Conservation (phyloP, 768 basidiomycete species). For the Filobasidium floriforme region DNA sequence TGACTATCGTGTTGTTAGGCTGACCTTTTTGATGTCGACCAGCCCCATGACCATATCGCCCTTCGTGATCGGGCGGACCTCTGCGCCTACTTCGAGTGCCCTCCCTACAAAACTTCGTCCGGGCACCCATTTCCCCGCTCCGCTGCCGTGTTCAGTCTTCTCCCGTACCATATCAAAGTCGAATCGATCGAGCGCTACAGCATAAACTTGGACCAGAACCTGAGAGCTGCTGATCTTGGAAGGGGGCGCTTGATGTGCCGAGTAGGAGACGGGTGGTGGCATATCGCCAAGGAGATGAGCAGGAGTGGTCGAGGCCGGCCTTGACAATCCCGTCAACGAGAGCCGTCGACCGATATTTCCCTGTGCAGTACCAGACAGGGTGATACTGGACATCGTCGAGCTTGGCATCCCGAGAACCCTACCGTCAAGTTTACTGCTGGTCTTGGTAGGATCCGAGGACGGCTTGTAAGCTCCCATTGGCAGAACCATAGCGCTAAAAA, state of each 20-base stretch:
- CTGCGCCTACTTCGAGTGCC: constrained; percentile 73
- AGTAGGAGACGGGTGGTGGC: constrained; percentile 54
- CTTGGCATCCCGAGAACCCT: constrained; percentile 70
- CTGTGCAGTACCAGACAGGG: constrained; percentile 21
- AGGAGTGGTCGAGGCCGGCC: constrained; percentile 30
- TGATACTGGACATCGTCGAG: constrained; percentile 77
- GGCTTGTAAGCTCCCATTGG: constrained; percentile 51
- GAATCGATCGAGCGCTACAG: constrained; percentile 70
- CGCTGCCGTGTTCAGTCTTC: constrained; percentile 35
- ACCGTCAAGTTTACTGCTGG: constrained; percentile 58
- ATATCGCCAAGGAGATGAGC: constrained; percentile 38
- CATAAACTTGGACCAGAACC: constrained; percentile 80
- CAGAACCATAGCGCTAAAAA: constrained; percentile 47
- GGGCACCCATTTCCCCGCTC: constrained; percentile 62
- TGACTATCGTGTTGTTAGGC: constrained; percentile 30
- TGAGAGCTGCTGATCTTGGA: constrained; percentile 60
- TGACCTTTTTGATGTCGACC: constrained; percentile 69
- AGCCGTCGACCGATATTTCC: constrained; percentile 20
- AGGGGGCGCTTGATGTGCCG: constrained; percentile 65
- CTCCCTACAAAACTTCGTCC: constrained; percentile 80
- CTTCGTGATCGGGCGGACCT: constrained; percentile 60
- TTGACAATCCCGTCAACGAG: constrained; percentile 11
- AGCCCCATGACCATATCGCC: constrained; percentile 85
- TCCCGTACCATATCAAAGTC: constrained; percentile 64
- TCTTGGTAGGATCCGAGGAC: constrained; percentile 41